Base-by-base conservation (phyloP, 106 monocot genomes). In the Dendrobium huoshanense region DNA sequence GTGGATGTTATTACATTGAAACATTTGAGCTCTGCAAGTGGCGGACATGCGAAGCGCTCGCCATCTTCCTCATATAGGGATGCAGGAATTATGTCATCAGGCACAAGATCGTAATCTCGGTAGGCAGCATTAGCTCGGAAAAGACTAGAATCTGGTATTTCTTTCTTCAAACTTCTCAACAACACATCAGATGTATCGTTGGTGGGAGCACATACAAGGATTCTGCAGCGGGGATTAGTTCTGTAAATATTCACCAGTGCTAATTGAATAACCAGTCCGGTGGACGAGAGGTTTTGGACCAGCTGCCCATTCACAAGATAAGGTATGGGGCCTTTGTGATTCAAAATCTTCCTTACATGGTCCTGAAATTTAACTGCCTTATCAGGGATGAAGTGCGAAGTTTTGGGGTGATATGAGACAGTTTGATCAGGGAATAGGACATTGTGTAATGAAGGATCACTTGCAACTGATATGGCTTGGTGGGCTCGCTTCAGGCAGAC, bases 51-150 rank as follows among this genome's bases (percentile, higher is more conserved):
- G 79, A 88, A 85, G 77, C 85, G 85, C 77, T 82, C 82, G 24
- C 17, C 48, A 9, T 85, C 40, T 24, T 33, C 48, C 19, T 82
- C 37, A 31, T 42, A 88, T n/a, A 19, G 42, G 59, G 79, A 79
- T 10, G 67, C 31, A 4, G 41, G 70, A 9, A 79, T 41, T 19
- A 88, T 85, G 68, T 88, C 88, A 76, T 67, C 79, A 1, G 82
- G 82, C 18, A 88, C 88, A 2, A 41, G 54, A 15, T 68, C n/a
- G n/a, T 37, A 74, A 5, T 88, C 85, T 27, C 88, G 75, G 55
- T 82, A 88, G 37, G 88, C 88, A 5, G 88, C 88, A 72, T 88
- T 82, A 15, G 88, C 88, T 64, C 85, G 81, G 56, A 88, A 88
- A 2, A 85, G 15, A 29, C 41, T 59, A 25, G 59, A 49, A 13